Evolutionary conservation across 2,329 filamentous ascomycete genomes (phyloP), one percentile per base, ranked within the genome.

Genomic region (Ascochyta rabiei): DNA sequence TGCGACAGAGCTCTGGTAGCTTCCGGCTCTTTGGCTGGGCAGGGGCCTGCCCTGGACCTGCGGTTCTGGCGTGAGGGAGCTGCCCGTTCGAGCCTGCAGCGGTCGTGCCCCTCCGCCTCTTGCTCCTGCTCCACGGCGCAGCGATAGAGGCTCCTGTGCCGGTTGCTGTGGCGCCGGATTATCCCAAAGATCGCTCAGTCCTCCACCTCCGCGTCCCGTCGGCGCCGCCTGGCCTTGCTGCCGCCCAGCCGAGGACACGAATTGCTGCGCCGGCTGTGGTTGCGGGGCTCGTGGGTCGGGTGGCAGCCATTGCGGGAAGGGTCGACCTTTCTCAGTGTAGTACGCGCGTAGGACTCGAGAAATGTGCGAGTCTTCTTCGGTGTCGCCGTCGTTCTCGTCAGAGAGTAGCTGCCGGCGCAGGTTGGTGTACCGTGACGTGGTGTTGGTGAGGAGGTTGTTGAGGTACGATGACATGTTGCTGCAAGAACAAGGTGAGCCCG

Each of bases 331-430:
- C 75, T 98, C 93, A 46, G 82, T 85, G 81, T 99, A 98, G 82
- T 98, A 96, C 66, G 87, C 89, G 68, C 95, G 89, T 23, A 99
- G 86, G 31, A 96, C 92, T 68, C 95, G 90, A 77, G 91, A 96
- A 69, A 98, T 89, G 79, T 98, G 92, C 2, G 92, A 96, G 79
- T 96, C 91, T 79, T 98, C 93, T 77, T 96, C 79, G 48, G 80
- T 81, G 71, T 82, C 80, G 67, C 80, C 80, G 70, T 82, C 80
- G 52, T 76, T 76, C 70, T 82, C 80, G 72, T 76, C 76, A 31
- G 90, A 85, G 60, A 93, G 86, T 58, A 91, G 86, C 57, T 88
- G 88, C 54, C 78, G 82, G 34, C 83, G 83, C 49, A 86, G 77
- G 40, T 80, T 80, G 72, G 80, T 84, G 75, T 86, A 84, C 48